These are phyloP conservation scores for Eucalyptus melliodora DNA, from an alignment of 345 rosid genomes.

Conservation along the genomic window DNA sequence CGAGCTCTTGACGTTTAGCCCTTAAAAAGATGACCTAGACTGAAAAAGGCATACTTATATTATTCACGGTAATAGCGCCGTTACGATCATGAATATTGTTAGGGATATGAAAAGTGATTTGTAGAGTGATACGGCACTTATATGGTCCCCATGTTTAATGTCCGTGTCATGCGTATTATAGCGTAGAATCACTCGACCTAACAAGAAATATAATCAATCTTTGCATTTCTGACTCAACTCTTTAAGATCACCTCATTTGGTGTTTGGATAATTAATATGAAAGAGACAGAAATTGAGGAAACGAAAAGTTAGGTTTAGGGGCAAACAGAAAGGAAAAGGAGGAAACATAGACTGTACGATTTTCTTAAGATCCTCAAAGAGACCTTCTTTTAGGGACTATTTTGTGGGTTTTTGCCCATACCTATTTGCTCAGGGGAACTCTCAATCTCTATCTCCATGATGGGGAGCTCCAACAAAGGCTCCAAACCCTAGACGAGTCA, in stretches of 20 bases:
- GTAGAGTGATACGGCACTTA: not conserved
- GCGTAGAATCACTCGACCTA: not conserved
- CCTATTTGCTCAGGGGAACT: not conserved
- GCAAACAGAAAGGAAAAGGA: not conserved
- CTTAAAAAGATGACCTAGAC: not conserved
- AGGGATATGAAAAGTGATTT: not conserved
- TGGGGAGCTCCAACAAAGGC: not conserved
- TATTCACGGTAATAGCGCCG: not conserved
- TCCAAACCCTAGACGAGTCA: not conserved
- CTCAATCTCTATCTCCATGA: not conserved
- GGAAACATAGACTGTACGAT: not conserved
- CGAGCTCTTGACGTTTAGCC: not conserved
- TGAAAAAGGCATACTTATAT: not conserved
- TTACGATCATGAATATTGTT: not conserved
- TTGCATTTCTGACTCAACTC: not conserved
- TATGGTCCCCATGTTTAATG: not conserved
- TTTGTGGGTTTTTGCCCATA: not conserved
- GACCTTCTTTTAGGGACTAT: not conserved
- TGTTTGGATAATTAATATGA: not conserved
- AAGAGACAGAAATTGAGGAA: not conserved
- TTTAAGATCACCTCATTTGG: not conserved
- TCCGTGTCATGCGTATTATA: fast-evolving
- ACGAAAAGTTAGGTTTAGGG: not conserved
- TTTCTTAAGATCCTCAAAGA: not conserved
- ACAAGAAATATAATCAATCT: not conserved